Percentiles rank a stretch among this genome's conserved stretches.
Evolutionary conservation across 345 rosid genomes (phyloP).

Genomic region (Hibiscus tridactylites): DNA sequence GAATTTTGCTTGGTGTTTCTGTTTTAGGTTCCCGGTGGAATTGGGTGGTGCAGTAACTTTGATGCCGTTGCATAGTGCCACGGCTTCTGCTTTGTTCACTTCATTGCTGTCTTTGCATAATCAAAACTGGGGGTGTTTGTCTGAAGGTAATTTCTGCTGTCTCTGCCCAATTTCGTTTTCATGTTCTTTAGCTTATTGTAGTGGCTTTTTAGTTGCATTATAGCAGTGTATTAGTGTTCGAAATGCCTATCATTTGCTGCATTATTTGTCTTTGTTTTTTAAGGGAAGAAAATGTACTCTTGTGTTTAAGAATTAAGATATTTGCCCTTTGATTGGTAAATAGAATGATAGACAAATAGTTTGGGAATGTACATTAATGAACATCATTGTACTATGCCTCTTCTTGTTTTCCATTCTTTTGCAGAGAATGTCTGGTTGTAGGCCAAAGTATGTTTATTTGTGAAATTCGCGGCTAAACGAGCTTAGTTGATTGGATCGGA

Average conservation of each 20-base stretch:
- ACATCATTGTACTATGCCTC: neutral
- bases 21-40: conserved; percentile 59
- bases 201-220: neutral
- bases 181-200: neutral
- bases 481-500: neutral
- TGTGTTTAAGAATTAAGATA: neutral
- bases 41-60: conserved; percentile 67
- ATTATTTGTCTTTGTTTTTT: neutral
- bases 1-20: neutral
- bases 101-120: conserved; percentile 70
- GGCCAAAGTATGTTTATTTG: neutral
- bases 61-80: conserved; percentile 68
- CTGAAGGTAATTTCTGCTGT: conserved; percentile 51
- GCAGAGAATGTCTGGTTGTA: too few species aligned
- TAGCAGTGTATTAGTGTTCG: neutral
- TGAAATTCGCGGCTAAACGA: neutral
- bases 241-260: neutral
- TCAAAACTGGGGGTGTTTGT: conserved; percentile 72
- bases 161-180: neutral
- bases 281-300: neutral
- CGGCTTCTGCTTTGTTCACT: conserved; percentile 81
- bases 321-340: neutral
- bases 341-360: neutral
- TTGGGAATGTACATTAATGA: neutral
- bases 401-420: neutral